A percentile compares a stretch with the other conserved stretches of the same genome.
phyloP scores from a whole-genome alignment of 2,329 filamentous ascomycete genomes.

The Talaromyces marneffei region DNA sequence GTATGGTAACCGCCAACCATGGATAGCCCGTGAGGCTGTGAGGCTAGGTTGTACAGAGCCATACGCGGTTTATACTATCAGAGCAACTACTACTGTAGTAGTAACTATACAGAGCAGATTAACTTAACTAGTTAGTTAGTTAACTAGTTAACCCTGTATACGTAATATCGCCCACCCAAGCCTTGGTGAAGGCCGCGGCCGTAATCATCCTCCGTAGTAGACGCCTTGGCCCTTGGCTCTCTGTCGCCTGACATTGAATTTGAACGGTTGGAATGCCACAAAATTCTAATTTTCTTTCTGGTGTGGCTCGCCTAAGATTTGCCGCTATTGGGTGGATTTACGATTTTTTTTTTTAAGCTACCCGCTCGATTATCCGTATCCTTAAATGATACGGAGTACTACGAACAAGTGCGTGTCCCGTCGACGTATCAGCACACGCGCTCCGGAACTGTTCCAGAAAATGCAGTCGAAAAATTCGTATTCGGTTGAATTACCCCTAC shows the following conservation, averaged over 20 bases:
- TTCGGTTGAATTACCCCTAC: neutral
- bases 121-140: no score
- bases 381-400: no score
- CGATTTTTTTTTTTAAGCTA: neutral
- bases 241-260: neutral
- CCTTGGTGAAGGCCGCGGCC: neutral
- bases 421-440: neutral
- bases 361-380: neutral
- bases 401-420: no score
- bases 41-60: no score
- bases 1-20: no score
- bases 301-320: slow-evolving; percentile 3
- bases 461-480: neutral
- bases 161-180: neutral
- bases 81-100: no score
- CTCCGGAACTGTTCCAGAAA: neutral
- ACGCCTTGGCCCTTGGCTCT: slow-evolving; percentile 3
- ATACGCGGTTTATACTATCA: no score
- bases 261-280: neutral
- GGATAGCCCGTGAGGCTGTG: no score
- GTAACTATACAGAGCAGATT: no score
- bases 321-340: slow-evolving; percentile 5
- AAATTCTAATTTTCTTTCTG: neutral
- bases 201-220: neutral
- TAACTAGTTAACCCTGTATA: neutral